Base-by-base conservation (phyloP, 108 stramenopile genomes). In the Conticribra weissflogii region DNA sequence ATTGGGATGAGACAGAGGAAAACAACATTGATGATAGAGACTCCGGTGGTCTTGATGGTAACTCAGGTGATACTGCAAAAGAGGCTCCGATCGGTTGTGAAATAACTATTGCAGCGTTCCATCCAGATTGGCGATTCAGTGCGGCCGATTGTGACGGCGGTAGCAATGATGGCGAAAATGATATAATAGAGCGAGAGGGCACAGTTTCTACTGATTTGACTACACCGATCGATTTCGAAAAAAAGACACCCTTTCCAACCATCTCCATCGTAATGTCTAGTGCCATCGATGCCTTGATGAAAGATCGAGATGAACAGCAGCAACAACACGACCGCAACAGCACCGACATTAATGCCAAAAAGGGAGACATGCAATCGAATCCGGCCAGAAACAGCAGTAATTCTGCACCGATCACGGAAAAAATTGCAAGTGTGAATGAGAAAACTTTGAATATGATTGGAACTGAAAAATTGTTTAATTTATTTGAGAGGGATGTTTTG, bases 71-170 rank as follows among this genome's bases (percentile, higher is more conserved):
- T 19, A 19, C 25, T n/a, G 41, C 28, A 34, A 24, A 19, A 0
- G 0, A 28, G 15, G 36, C 29, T 29, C 60, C 76, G 7, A 30
- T 82, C n/a, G 65, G 71, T 15, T 67, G 83, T 59, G 69, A 76
- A 50, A 75, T 89, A 0, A 92, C 88, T 21, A 49, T 86, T 19
- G 90, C 90, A 18, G 86, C 90, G 22, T 92, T 92, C 71, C 90
- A 92, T 80, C 90, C 88, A 2, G 54, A 63, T 9, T 88, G 90
- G 90, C 44, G 46, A 66, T 92, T 86, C 55, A n/a, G n/a, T n/a
- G n/a, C n/a, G n/a, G n/a, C n/a, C n/a, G n/a, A n/a, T n/a, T n/a
- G n/a, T n/a, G n/a, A n/a, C n/a, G n/a, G n/a, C n/a, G 80, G 71
- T 23, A 52, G 24, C 30, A 15, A 59, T 9, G 67, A 54, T 63